Percentiles rank a stretch among this genome's conserved stretches.
These are phyloP conservation scores for Podospora sp. DNA, from an alignment of 495 filamentous ascomycete genomes.

Conservation along the genomic window DNA sequence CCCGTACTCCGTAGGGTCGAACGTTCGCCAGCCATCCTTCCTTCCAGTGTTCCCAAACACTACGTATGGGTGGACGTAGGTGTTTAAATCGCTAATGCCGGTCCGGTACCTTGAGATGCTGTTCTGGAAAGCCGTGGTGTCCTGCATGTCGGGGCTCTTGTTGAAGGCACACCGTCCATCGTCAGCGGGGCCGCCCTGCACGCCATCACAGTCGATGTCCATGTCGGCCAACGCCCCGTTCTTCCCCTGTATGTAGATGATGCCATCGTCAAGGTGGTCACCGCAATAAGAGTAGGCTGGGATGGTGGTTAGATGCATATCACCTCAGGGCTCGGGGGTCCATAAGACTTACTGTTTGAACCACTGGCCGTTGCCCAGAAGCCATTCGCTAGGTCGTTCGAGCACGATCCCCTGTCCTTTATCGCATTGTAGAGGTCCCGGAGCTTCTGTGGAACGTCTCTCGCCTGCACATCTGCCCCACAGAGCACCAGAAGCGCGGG, in stretches of 20 bases:
- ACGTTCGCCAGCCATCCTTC: conserved; percentile 42
- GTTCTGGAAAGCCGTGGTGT: conserved; percentile 58
- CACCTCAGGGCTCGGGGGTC: background rate
- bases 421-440: conserved; percentile 40
- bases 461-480: background rate
- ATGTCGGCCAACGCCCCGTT: conserved; percentile 50
- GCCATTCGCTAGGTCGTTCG: conserved; percentile 36
- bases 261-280: conserved; percentile 33
- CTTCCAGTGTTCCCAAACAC: conserved; percentile 63
- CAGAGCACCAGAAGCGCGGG: background rate
- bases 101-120: conserved; percentile 40
- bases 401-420: conserved; percentile 38
- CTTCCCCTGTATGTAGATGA: conserved; percentile 43
- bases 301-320: no score
- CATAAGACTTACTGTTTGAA: conserved; percentile 33
- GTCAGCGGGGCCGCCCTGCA: conserved; percentile 46
- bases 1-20: conserved; percentile 53
- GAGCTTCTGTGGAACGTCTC: conserved; percentile 29
- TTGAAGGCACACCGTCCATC: conserved; percentile 45
- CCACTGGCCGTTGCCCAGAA: conserved; percentile 42
- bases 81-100: conserved; percentile 59
- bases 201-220: conserved; percentile 72
- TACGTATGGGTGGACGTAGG: conserved; percentile 65
- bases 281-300: conserved; percentile 43
- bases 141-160: conserved; percentile 53